phyloP scores from a whole-genome alignment of 352 stramenopile genomes.

The Pythium brassicae region DNA sequence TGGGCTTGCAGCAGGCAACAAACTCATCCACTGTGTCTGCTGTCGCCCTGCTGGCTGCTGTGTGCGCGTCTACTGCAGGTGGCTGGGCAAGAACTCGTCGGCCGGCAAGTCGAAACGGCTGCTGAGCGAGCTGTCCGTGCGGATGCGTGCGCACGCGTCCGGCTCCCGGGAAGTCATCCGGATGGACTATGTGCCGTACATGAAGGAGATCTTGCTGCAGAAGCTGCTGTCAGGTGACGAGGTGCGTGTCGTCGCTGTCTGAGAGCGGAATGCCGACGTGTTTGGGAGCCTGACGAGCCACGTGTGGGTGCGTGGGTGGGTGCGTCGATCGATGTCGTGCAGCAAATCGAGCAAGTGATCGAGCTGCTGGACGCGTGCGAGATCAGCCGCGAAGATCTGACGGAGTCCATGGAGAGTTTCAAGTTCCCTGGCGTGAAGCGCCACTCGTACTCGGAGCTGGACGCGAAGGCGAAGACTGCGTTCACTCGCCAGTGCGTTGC shows the following conservation, averaged over 20 bases:
- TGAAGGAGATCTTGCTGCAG: constrained; percentile 87
- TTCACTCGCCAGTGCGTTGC: constrained; percentile 88
- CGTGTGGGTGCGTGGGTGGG: neutral
- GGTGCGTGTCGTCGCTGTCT: constrained; percentile 22
- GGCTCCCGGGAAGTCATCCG: constrained; percentile 86
- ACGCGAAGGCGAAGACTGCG: constrained; percentile 88
- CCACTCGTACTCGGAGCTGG: constrained; percentile 71
- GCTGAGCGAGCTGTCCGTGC: constrained; percentile 93
- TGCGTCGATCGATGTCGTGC: neutral
- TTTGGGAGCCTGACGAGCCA: neutral
- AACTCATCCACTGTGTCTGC: too few species aligned
- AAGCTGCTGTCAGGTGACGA: constrained; percentile 73
- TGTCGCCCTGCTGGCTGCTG: neutral
- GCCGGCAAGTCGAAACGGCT: constrained; percentile 94
- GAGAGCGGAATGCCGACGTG: neutral
- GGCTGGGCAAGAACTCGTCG: constrained; percentile 98
- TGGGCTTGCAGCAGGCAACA: too few species aligned
- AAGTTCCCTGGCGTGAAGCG: constrained; percentile 75
- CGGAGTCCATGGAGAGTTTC: constrained; percentile 95
- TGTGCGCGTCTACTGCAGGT: constrained; percentile 80
- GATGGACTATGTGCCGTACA: constrained; percentile 85
- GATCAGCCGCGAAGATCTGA: constrained; percentile 95
- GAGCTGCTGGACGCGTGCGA: constrained; percentile 96
- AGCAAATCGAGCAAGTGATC: constrained; percentile 90
- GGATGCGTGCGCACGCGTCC: constrained; percentile 88